Base-by-base conservation (phyloP, 2,329 filamentous ascomycete genomes). In the Pseudogymnoascus sp. region DNA sequence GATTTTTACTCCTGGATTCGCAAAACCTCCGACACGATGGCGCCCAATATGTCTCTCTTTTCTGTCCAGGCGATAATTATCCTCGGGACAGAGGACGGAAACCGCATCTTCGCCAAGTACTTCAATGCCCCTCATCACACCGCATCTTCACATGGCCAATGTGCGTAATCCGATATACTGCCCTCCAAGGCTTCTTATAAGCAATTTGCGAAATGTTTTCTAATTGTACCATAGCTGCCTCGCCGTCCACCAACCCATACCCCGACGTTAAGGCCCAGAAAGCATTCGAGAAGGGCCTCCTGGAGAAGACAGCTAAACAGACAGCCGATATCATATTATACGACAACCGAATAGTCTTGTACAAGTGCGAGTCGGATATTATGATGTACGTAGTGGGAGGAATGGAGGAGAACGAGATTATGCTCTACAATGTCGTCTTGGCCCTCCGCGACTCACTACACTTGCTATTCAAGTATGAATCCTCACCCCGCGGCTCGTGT, bases 301-400 rank as follows among this genome's bases (percentile, higher is more conserved):
- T 97, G 66, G 89, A 96, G 73, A 98, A 99, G 84, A 98, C 95
- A 14, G 89, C 90, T 70, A 99, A 98, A 82, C 92, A 96, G 79
- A 93, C 86, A 13, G 92, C 90, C 71, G 95, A 98, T 79, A 95
- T 99, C 72, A 96, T 99, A 71, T 86, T 99, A 64, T 98, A 97
- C 79, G 95, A 99, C 79, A 96, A 96, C 79, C 87, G 92, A 72
- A 89, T 99, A 67, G 92, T 98, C 63, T 88, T 98, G 62, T 99
- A 97, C 83, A 99, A 99, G 86, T 90, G 90, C 80, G 95, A 99
- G 81, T 92, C 90, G 71, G 95, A 99, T 77, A 90, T 98, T 64
- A 97, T 97, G 89, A 85, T 90, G 54, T 98, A 98, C 76, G 90
- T 98, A 25, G 90, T 99, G 10, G 93, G 93, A 69, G 87, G 88